These are phyloP conservation scores for Boletus edulis DNA, from an alignment of 768 basidiomycete species.

Conservation along the genomic window DNA sequence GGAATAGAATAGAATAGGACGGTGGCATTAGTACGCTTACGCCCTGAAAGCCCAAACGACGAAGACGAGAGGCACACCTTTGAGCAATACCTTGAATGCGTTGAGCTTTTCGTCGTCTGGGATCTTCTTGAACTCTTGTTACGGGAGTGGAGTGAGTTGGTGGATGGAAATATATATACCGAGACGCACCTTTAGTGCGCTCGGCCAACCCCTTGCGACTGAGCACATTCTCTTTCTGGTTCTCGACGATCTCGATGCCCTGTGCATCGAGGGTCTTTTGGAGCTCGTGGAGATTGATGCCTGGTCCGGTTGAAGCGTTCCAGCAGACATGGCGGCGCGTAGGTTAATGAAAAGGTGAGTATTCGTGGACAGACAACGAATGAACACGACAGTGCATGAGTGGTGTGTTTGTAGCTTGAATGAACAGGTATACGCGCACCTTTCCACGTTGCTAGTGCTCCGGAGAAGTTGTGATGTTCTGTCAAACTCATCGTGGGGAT, in stretches of 20 bases:
- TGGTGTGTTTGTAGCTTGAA: background rate
- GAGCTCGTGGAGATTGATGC: slow-evolving; percentile 83
- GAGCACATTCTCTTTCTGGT: slow-evolving; percentile 95
- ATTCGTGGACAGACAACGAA: background rate
- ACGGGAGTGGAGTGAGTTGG: background rate
- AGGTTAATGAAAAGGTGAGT: background rate
- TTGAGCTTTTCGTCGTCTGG: slow-evolving; percentile 85
- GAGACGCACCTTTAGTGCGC: slow-evolving; percentile 78
- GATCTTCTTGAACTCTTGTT: slow-evolving; percentile 91
- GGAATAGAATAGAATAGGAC: background rate
- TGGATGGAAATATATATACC: too few relatives aligned
- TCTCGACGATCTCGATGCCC: slow-evolving; percentile 94
- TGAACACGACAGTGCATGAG: slow-evolving; percentile 2
- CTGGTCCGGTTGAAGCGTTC: slow-evolving; percentile 37
- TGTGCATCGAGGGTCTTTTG: slow-evolving; percentile 93
- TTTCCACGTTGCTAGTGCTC: slow-evolving; percentile 89
- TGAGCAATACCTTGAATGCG: slow-evolving; percentile 87
- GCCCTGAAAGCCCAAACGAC: background rate
- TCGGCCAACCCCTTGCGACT: slow-evolving; percentile 94
- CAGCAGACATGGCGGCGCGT: background rate
- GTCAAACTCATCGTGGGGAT: slow-evolving; percentile 24
- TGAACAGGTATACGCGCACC: slow-evolving; percentile 41
- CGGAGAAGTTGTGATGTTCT: slow-evolving; percentile 83
- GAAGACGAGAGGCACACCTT: slow-evolving; percentile 58
- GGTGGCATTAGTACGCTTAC: too few relatives aligned